A percentile compares a stretch with the other conserved stretches of the same genome.
Conservation (phyloP, 306 rosid genomes). For the Fragaria nilgerrensis region DNA sequence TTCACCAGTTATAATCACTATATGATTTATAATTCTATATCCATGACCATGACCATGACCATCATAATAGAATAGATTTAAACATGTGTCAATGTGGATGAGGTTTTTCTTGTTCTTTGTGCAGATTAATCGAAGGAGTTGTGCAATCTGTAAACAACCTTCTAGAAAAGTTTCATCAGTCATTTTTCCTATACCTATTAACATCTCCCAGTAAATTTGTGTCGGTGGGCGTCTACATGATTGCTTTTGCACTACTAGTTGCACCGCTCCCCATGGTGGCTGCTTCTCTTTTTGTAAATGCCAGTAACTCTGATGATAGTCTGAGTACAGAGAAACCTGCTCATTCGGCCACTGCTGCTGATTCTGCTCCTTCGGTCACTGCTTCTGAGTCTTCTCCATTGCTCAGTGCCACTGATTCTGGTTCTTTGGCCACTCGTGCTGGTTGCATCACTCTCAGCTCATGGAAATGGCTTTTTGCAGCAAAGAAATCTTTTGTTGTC, state of each 20-base stretch:
- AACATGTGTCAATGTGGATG: conserved; percentile 22
- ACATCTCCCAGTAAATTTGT: conserved; percentile 87
- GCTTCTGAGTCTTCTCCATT: conserved; percentile 24
- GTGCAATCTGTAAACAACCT: conserved; percentile 88
- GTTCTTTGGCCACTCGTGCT: neutral
- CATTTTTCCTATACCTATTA: conserved; percentile 81
- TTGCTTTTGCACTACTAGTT: conserved; percentile 79
- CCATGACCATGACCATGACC: neutral
- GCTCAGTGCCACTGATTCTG: conserved; percentile 26
- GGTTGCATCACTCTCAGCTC: conserved; percentile 38
- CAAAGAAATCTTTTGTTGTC: conserved; percentile 63
- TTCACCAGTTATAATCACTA: neutral
- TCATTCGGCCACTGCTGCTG: conserved; percentile 31
- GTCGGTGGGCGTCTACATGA: conserved; percentile 94
- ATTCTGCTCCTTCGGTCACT: neutral
- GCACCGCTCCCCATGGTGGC: conserved; percentile 91
- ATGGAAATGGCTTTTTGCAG: conserved; percentile 82
- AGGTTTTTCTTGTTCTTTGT: conserved; percentile 22
- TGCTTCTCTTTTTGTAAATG: conserved; percentile 64
- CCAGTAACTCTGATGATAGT: conserved; percentile 29
- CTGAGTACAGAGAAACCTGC: conserved; percentile 32
- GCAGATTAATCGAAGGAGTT: conserved; percentile 95
- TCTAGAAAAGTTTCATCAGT: conserved; percentile 95
- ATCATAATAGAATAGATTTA: neutral
- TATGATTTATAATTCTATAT: no score